Conservation (phyloP, 1,284 basidiomycete genomes). For the Austroboletus niveus region DNA sequence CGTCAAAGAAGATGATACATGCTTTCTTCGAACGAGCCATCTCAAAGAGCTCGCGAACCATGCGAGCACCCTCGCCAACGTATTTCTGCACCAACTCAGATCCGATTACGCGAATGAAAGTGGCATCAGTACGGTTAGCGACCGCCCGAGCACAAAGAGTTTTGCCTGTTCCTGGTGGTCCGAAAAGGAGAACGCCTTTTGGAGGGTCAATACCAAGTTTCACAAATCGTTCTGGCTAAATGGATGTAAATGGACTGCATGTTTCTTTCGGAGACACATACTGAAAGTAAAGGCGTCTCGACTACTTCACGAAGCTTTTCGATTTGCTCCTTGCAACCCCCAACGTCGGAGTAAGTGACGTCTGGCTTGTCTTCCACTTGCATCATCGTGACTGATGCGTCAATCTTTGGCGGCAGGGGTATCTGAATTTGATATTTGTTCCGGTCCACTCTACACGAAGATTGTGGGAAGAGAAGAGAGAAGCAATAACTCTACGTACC, state of each 20-base stretch:
- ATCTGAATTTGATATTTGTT: slow-evolving; percentile 99
- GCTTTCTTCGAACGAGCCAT: slow-evolving; percentile 99
- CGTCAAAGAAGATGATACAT: slow-evolving; percentile 99
- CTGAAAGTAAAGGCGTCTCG: slow-evolving; percentile 93
- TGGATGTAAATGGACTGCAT: slow-evolving; percentile 16
- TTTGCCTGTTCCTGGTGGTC: slow-evolving; percentile 98
- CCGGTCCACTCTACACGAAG: slow-evolving; percentile 67
- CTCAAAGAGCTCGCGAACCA: slow-evolving; percentile 99
- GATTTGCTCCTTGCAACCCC: slow-evolving; percentile 99
- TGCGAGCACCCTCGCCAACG: slow-evolving; percentile 97
- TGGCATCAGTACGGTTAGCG: slow-evolving; percentile 98
- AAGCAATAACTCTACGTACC: slow-evolving; percentile 51
- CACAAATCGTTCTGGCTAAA: slow-evolving; percentile 94
- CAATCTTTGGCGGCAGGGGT: slow-evolving; percentile 99
- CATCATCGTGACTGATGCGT: slow-evolving; percentile 99
- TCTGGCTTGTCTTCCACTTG: slow-evolving; percentile 99
- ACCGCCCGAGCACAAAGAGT: slow-evolving; percentile 98
- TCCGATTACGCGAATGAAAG: slow-evolving; percentile 98
- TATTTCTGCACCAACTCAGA: slow-evolving; percentile 99
- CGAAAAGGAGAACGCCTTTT: slow-evolving; percentile 96
- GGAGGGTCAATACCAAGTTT: slow-evolving; percentile 99
- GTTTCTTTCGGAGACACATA: slow-evolving; percentile 40
- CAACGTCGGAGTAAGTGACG: slow-evolving; percentile 97
- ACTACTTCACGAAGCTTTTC: slow-evolving; percentile 99
- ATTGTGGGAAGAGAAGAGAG: not conserved